Evolutionary conservation across 2,329 filamentous ascomycete species (phyloP).

Genomic region (Basipetospora sp.): DNA sequence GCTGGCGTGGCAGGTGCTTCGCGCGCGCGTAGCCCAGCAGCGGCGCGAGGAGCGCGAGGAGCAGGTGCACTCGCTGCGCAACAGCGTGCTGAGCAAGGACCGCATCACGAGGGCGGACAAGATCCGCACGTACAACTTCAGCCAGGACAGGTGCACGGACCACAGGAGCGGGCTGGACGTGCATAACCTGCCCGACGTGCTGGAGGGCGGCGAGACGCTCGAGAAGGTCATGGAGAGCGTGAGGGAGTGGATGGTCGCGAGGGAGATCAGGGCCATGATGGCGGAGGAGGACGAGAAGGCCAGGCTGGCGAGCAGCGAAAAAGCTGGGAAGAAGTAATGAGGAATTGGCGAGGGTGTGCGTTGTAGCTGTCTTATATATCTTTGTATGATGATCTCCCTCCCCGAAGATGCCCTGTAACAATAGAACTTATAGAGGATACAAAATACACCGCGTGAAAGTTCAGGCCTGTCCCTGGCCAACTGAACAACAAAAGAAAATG

Average conservation of each 20-base stretch:
- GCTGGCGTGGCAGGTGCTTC: slow-evolving; percentile 78
- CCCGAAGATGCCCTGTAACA: no score
- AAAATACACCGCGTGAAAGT: no score
- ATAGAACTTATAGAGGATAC: no score
- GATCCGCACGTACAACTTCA: slow-evolving; percentile 78
- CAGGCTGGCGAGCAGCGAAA: slow-evolving; percentile 5
- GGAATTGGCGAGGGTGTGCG: neutral
- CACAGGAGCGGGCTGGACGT: slow-evolving; percentile 69
- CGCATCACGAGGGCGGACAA: slow-evolving; percentile 86
- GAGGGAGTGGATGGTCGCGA: slow-evolving; percentile 56
- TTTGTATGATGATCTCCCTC: no score
- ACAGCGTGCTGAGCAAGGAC: slow-evolving; percentile 64
- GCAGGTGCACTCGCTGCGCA: slow-evolving; percentile 56
- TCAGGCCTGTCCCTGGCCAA: no score
- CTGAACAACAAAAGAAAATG: no score
- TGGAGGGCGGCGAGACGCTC: slow-evolving; percentile 56
- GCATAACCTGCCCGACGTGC: slow-evolving; percentile 66
- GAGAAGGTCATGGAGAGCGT: slow-evolving; percentile 68
- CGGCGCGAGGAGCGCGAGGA: slow-evolving; percentile 73
- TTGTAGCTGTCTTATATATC: no score
- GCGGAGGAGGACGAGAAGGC: slow-evolving; percentile 40
- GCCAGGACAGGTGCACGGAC: slow-evolving; percentile 67
- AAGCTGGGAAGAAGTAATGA: slow-evolving; percentile 1
- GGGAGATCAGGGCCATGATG: slow-evolving; percentile 58
- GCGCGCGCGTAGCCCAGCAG: slow-evolving; percentile 66